Base-by-base conservation (phyloP, 768 basidiomycete genomes). In the Antrodiella citrinella region DNA sequence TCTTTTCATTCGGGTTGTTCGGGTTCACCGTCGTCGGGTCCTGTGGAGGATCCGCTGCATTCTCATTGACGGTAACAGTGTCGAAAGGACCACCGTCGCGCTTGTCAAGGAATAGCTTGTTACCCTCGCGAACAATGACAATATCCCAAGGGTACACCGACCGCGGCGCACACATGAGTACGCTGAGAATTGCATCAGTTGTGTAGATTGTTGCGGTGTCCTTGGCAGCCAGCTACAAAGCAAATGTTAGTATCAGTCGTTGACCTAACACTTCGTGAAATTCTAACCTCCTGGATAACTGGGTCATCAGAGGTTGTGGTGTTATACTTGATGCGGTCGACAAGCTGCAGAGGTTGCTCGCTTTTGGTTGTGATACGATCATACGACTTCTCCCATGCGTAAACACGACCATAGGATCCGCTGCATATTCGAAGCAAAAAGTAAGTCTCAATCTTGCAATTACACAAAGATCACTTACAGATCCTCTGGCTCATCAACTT, bases 131-230 rank as follows among this genome's bases (percentile, higher is more conserved):
- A 24, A 91, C 76, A 58, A 98, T 86, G 54, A 99, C 88, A 48
- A 99, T 93, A 63, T 99, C 96, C 96, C 96, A 99, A 3, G 95
- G 94, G 69, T 96, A 93, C 52, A 94, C 91, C 11, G 92, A 93
- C 57, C 96, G 78, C 9, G 93, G 84, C 5, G 95, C 89, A 55
- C 88, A 91, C 96, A 99, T 99, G 56, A 99, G 79, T 23, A 94
- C 87, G 53, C 87, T 85, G 50, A 99, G 81, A 60, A 99, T 96
- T 57, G 86, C 82, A 71, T 98, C 96, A 22, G 95, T 99, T 9
- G 92, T 84, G 65, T 93, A 99, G 49, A 98, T 81, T 26, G 80
- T 83, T 15, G 93, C 95, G 40, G 82, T 77, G 60, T 82, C 81
- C 69, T 84, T 87, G 52, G 80, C 69, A 39, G 86, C 89, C 55